These are phyloP conservation scores for Coemansia sp. DNA, from an alignment of 192 early-diverging fungal genomes.

Conservation along the genomic window DNA sequence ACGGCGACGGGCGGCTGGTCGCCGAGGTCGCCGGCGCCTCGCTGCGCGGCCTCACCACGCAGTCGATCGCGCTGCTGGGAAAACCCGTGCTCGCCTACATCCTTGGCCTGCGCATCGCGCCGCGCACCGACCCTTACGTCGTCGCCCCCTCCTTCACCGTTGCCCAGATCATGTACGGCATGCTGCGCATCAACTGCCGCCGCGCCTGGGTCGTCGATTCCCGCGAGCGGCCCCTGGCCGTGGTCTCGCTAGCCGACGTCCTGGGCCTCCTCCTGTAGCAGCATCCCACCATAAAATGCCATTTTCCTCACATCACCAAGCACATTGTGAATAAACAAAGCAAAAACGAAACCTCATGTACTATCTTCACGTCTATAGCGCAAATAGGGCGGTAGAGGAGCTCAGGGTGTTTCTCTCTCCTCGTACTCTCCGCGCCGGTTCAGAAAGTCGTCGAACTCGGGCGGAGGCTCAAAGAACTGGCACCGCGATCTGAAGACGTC, in stretches of 20 bases:
- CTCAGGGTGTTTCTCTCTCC: too few species aligned
- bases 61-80: slow-evolving; percentile 37
- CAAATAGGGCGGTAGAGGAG: too few species aligned
- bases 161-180: slow-evolving; percentile 47
- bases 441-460: slow-evolving; percentile 56
- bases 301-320: neutral
- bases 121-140: slow-evolving; percentile 31
- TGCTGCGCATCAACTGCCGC: slow-evolving; percentile 47
- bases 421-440: slow-evolving; percentile 20
- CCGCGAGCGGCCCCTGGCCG: slow-evolving; percentile 36
- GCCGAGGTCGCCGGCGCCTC: slow-evolving; percentile 44
- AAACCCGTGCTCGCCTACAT: slow-evolving; percentile 52
- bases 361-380: neutral
- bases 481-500: slow-evolving; percentile 71
- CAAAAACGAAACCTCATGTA: too few species aligned
- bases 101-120: slow-evolving; percentile 26
- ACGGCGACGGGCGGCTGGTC: slow-evolving; percentile 39
- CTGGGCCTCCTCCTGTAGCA: slow-evolving; percentile 35
- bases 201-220: slow-evolving; percentile 51
- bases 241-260: slow-evolving; percentile 49
- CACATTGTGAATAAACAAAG: neutral
- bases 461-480: slow-evolving; percentile 57
- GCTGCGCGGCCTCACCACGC: slow-evolving; percentile 29
- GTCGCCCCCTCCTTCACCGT: slow-evolving; percentile 43
- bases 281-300: neutral